Evolutionary conservation across 345 rosid genomes (phyloP), one percentile per base, ranked within the genome.

Genomic region (Limnanthes douglasii): DNA sequence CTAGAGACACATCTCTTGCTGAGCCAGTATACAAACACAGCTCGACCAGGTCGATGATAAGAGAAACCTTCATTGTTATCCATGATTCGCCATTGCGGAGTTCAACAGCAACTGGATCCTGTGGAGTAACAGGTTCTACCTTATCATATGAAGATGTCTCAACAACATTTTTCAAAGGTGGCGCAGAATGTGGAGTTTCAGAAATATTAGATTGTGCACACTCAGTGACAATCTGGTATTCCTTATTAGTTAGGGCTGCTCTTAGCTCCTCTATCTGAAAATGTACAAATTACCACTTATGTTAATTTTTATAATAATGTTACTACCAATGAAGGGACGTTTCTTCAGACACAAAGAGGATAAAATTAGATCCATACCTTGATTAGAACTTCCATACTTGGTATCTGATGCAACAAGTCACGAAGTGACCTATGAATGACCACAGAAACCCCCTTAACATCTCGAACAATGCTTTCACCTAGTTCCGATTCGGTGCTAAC

Each of bases 391-490:
- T 74, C 95, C 34, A 55, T 68, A 57, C 56, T 65, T 13, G 98
- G 98, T 58, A 73, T 51, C 62, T 57, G 84, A 70, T 80, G 95
- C 54, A 72, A 57, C 66, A 90, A 62, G 59, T 90, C 98, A 42
- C 95, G 73, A 38, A 90, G 78, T 54, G 94, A 65, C 70, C 98
- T 75, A 48, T 30, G 50, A 51, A 84, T 65, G 38, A 72, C 65
- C 53, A 90, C 69, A 57, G 98, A 77, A 51, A 90, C 61, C 50
- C 98, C 98, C 55, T 74, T 72, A 30, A 90, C 84, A 67, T 72
- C 86, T 56, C 70, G 86, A 52, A 90, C 70, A 52, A 80, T 90
- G 75, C 82, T 84, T 67, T 77, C 94, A 44, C 95, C 86, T 45
- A 90, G 18, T 31, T 80, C 75, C 21, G 57, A 54, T 54, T 83